Evolutionary conservation across 345 rosid genomes (phyloP), one percentile per base, ranked within the genome.

Genomic region (Arabis hirsuta): DNA sequence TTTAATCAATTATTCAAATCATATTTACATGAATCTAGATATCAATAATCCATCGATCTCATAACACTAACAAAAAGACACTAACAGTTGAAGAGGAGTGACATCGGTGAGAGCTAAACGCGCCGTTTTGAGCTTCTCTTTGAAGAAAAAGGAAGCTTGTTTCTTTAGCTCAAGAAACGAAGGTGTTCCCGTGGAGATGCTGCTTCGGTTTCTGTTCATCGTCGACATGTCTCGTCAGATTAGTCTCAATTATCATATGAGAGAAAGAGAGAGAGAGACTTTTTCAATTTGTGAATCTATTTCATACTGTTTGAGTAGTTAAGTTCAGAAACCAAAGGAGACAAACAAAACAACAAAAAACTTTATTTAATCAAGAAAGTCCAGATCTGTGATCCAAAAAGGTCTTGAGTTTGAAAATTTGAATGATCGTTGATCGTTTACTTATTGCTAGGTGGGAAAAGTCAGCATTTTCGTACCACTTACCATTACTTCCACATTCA

Each of bases 131-230:
- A 94, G 85, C 86, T 91, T 94, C 75, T 91, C 97, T 82, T 87
- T 94, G 80, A 94, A 64, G 76, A 91, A 94, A 75, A 94, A 94
- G 4, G 97, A 94, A 53, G 97, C 96, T 67, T 94, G 98, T 62
- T 88, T 91, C 88, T 81, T 91, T 72, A 94, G 64, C 29, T 94
- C 95, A 74, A 66, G 85, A 67, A 94, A 88, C 36, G 84, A 81
- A 29, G 88, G 79, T 9, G 85, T 61, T 67, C 81, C 82, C 87
- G 76, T 84, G 81, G 69, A 74, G 74, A 58, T 73, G 82, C 76
- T 72, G 51, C 65, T 76, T 54, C 12, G 27, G 64, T 63, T 83
- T 74, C 76, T 87, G 81, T 87, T 88, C 50, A 84, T 71, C 73
- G 66, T 80, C 10, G 90, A 86, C 92, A 86, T 86, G 22, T 54